Base-by-base conservation (phyloP, 345 rosid species). In the Eucalyptus polybractea region DNA sequence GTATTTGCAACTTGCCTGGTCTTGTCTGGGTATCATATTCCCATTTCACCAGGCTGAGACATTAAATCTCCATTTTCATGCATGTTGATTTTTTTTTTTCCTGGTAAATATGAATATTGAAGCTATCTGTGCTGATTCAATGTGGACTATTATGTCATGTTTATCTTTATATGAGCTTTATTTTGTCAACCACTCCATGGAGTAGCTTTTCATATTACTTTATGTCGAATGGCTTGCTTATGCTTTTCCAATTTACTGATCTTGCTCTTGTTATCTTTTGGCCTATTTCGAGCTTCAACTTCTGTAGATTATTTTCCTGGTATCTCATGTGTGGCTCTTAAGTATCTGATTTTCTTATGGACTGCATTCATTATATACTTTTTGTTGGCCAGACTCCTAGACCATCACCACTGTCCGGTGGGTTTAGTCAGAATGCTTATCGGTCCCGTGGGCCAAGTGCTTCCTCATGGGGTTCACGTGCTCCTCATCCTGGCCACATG, bases 401-500 rank as follows among this genome's bases (percentile, higher is more conserved):
- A 93, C 93, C 95, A 58, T 94, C 97, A 53, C 88, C 93, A 40
- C 91, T 89, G 87, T 90, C 98, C 80, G 93, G 98, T 58, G 93
- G 96, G 90, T 94, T 56, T 91, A 93, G 89, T 90, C 98, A 94
- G 93, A 97, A 94, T 60, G 51, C 91, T 24, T 94, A 94, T 91
- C 95, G 94, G 88, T 93, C 98, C 6, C 96, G 96, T 33, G 97
- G 99, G 83, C 94, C 94, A 24, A 42, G 91, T 42, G 97, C 96
- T 50, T 91, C 95, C 88, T 95, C 94, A 60, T 97, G 98, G 97
- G 96, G 95, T 89, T 94, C 95, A 11, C 94, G 97, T 15, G 94
- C 96, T 87, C 92, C 94, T 89, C 95, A 95, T 92, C 92, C 56
- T 47, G 87, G 33, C 33, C 87, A 47, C 33, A 49, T 86, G 51